phyloP scores from a whole-genome alignment of 2,329 filamentous ascomycete species.

The Didymella lethalis region DNA sequence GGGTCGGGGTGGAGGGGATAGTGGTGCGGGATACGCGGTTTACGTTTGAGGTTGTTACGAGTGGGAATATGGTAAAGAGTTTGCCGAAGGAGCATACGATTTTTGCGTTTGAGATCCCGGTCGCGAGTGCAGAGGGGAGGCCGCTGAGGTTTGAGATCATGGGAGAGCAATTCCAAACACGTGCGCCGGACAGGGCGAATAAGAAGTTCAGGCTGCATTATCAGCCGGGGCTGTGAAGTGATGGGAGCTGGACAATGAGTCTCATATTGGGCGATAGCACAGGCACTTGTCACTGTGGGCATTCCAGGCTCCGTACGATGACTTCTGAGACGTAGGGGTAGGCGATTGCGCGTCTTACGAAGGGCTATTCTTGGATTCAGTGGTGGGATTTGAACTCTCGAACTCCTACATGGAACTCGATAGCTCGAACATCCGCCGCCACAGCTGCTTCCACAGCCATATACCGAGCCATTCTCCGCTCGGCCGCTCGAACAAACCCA shows the following conservation, averaged over 20 bases:
- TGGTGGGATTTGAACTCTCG: too few species aligned
- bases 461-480: neutral
- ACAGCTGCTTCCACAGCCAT: neutral
- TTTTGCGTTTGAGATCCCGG: slow-evolving; percentile 77
- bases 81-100: slow-evolving; percentile 90
- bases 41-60: slow-evolving; percentile 84
- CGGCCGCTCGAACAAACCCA: neutral
- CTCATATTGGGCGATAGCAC: neutral
- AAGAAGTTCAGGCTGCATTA: slow-evolving; percentile 92
- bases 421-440: neutral
- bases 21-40: slow-evolving; percentile 89
- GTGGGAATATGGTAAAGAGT: slow-evolving; percentile 73
- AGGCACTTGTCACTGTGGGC: neutral
- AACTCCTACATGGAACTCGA: neutral
- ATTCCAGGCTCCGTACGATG: too few species aligned
- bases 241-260: neutral
- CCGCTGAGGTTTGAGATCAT: slow-evolving; percentile 82
- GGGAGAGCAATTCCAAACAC: slow-evolving; percentile 84
- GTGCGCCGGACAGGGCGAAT: slow-evolving; percentile 84
- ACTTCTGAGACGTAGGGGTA: neutral
- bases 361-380: too few species aligned
- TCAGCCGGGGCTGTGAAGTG: slow-evolving; percentile 72
- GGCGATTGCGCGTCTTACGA: neutral
- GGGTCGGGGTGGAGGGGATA: slow-evolving; percentile 85
- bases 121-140: slow-evolving; percentile 45